Conservation (phyloP, 148 eudicot species). For the Selenicereus undatus region DNA sequence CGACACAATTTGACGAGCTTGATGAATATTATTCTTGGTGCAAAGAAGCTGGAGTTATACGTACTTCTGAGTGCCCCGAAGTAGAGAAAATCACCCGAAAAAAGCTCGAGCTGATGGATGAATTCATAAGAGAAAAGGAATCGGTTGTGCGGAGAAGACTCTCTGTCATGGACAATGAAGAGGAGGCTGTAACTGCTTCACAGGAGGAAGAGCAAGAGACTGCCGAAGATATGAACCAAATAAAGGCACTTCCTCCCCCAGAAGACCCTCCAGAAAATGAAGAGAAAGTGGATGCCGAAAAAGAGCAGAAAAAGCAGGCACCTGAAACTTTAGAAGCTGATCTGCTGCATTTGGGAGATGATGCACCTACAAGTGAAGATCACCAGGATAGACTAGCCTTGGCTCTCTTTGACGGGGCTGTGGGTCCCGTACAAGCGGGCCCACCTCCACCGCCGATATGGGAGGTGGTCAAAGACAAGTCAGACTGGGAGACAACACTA, state of each 20-base stretch:
- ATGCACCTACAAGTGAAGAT: slow-evolving; percentile 42
- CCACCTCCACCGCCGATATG: slow-evolving; percentile 40
- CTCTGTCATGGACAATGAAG: slow-evolving; percentile 12
- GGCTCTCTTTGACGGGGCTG: slow-evolving; percentile 54
- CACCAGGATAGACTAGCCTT: slow-evolving; percentile 57
- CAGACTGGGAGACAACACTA: slow-evolving; percentile 76
- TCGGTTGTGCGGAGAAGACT: slow-evolving; percentile 20
- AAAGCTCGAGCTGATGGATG: slow-evolving; percentile 77
- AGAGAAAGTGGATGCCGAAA: slow-evolving; percentile 22
- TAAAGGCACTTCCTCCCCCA: slow-evolving; percentile 67
- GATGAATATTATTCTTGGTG: slow-evolving; percentile 60
- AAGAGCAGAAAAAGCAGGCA: neutral
- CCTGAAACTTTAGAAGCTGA: slow-evolving; percentile 40
- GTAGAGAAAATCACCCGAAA: slow-evolving; percentile 56
- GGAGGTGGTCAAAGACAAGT: slow-evolving; percentile 53
- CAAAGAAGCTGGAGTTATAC: slow-evolving; percentile 47
- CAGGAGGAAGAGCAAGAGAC: slow-evolving; percentile 23
- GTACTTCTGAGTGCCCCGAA: slow-evolving; percentile 74
- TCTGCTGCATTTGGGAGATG: slow-evolving; percentile 51
- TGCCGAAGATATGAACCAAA: slow-evolving; percentile 55
- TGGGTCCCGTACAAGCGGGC: neutral
- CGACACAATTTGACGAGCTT: slow-evolving; percentile 82
- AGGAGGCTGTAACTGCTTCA: slow-evolving; percentile 23
- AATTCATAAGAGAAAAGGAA: slow-evolving; percentile 52
- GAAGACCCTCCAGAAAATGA: slow-evolving; percentile 37